phyloP scores from a whole-genome alignment of 805 yeast genomes.

The Yamadazyma scolyti region DNA sequence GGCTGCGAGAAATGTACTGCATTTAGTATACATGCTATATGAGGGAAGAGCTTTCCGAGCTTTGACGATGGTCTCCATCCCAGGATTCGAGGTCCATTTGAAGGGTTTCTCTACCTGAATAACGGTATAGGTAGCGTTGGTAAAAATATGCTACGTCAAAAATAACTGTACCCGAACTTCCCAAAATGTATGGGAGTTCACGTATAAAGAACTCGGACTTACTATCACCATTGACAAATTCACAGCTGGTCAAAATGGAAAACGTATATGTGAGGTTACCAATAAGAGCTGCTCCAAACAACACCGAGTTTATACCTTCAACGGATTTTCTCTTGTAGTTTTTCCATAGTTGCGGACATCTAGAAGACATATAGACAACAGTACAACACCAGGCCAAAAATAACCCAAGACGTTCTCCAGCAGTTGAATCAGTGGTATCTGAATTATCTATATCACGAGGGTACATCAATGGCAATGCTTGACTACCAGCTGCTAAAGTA shows the following conservation, averaged over 20 bases:
- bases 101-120: constrained; percentile 16
- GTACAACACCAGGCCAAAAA: constrained; percentile 78
- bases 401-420: constrained; percentile 14
- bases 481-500: constrained; percentile 5
- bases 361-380: constrained; percentile 64
- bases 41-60: neutral
- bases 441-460: constrained; percentile 2
- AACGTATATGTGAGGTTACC: constrained; percentile 77
- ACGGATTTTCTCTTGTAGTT: constrained; percentile 79
- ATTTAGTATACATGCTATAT: constrained; percentile 1
- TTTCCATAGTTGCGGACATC: constrained; percentile 81
- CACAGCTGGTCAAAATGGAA: constrained; percentile 68
- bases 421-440: neutral
- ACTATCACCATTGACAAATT: constrained; percentile 33
- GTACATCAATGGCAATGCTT: constrained; percentile 15
- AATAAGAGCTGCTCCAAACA: constrained; percentile 72
- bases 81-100: constrained; percentile 19
- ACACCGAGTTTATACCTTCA: constrained; percentile 76
- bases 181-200: constrained; percentile 79
- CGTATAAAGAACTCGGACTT: constrained; percentile 49
- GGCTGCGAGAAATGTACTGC: too few relatives aligned
- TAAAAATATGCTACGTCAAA: constrained; percentile 73
- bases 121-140: constrained; percentile 44
- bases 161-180: constrained; percentile 79
- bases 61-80: constrained; percentile 6